Conservation (phyloP, 75 land plant species). For the Sequoiadendron giganteum region DNA sequence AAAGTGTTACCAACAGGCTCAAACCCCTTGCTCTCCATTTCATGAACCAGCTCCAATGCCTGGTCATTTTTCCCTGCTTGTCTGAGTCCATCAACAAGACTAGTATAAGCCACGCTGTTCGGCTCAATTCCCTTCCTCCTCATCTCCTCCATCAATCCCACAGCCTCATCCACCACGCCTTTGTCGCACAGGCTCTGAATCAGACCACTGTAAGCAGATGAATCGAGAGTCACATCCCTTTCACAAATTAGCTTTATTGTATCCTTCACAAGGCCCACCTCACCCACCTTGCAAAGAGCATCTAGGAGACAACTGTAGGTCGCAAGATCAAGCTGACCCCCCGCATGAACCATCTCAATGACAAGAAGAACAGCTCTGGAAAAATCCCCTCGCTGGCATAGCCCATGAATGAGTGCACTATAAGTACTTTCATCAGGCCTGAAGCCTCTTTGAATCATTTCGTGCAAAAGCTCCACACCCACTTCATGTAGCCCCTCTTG, state of each 20-base stretch:
- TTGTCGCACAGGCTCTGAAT: conserved; percentile 18
- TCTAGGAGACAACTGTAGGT: conserved; percentile 11
- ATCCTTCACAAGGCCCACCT: conserved; percentile 9
- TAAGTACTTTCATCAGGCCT: conserved; percentile 26
- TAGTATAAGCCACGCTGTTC: conserved; percentile 28
- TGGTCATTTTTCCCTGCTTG: conserved; percentile 14
- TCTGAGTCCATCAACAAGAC: conserved; percentile 29
- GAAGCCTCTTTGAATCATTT: conserved; percentile 26
- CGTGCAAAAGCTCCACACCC: conserved; percentile 28
- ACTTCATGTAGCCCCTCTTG: conserved; percentile 9
- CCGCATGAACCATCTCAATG: conserved; percentile 16
- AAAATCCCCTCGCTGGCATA: conserved; percentile 21
- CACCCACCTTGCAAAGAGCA: conserved; percentile 17
- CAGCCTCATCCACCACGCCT: conserved; percentile 9
- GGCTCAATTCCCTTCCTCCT: conserved; percentile 5
- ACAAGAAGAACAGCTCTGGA: conserved; percentile 16
- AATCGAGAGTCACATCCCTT: conserved; percentile 9
- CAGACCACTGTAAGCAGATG: conserved; percentile 7
- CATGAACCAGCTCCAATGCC: conserved; percentile 17
- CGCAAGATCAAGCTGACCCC: conserved; percentile 13
- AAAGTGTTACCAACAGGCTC: conserved; percentile 26
- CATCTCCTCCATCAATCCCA: conserved; percentile 22
- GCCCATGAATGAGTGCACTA: conserved; percentile 25
- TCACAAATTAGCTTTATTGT: not conserved
- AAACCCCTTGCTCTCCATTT: conserved; percentile 25